Percentiles rank a stretch among this genome's conserved stretches.
These are phyloP conservation scores for Lachancea mirantina DNA, from an alignment of 805 yeast genomes.

Conservation along the genomic window DNA sequence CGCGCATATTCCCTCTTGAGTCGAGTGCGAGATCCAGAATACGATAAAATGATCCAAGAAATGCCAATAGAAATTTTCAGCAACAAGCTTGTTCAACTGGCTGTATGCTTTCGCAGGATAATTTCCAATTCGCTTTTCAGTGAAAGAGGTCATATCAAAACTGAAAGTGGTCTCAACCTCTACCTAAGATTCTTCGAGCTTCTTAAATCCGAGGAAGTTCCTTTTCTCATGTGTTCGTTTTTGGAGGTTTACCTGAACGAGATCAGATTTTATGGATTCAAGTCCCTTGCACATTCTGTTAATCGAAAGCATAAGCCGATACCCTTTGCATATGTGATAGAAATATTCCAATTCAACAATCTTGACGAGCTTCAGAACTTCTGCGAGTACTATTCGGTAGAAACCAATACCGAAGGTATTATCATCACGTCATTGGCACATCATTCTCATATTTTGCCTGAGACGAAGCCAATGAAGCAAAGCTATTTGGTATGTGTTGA, in stretches of 20 bases:
- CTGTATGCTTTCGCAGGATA: slow-evolving; percentile 60
- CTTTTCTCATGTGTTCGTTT: slow-evolving; percentile 65
- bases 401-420: slow-evolving; percentile 35
- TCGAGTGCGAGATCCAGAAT: slow-evolving; percentile 76
- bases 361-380: slow-evolving; percentile 46
- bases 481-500: slow-evolving; percentile 41
- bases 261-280: slow-evolving; percentile 64
- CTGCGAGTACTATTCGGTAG: slow-evolving; percentile 58
- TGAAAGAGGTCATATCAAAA: slow-evolving; percentile 45
- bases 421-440: slow-evolving; percentile 39
- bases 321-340: slow-evolving; percentile 39
- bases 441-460: slow-evolving; percentile 31
- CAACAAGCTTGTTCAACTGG: slow-evolving; percentile 56
- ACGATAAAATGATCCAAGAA: slow-evolving; percentile 66
- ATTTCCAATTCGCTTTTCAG: slow-evolving; percentile 55
- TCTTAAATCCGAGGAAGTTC: slow-evolving; percentile 43
- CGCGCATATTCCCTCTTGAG: slow-evolving; percentile 79
- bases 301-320: slow-evolving; percentile 69
- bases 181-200: slow-evolving; percentile 59
- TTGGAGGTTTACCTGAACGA: slow-evolving; percentile 77
- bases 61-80: slow-evolving; percentile 52
- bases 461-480: slow-evolving; percentile 39
- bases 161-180: slow-evolving; percentile 53
- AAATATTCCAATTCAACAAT: slow-evolving; percentile 62
- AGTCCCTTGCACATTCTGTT: slow-evolving; percentile 54